Base-by-base conservation (phyloP, 108 stramenopile genomes). In the Nannochloropsis granulata region DNA sequence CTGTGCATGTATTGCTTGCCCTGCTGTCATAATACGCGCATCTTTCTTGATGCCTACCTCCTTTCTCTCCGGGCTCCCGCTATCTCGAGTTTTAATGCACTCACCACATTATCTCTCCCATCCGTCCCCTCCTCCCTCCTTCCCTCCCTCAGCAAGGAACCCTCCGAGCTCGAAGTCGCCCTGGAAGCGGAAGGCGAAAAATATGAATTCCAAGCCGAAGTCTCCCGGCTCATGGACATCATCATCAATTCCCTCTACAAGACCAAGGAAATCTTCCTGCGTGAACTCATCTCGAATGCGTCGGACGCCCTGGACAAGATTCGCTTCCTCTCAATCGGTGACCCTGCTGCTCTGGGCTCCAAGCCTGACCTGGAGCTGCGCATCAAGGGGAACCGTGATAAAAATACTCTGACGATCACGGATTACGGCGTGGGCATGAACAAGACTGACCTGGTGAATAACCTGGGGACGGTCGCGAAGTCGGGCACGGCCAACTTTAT, bases 191-290 rank as follows among this genome's bases (percentile, higher is more conserved):
- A 85, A 11, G 87, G 19, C 16, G 93, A 94, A 44, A 89, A 81
- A 14, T 93, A 90, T 88, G 90, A 93, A 83, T 99, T 98, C 91
- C 96, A 99, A 84, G 98, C 99, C 44, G 98, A 99, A 89, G 97
- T 98, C 13, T 92, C 94, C 86, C 94, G 97, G 19, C 96, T 99
- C 93, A 92, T 99, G 88, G 98, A 99, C 91, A 99, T 99, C 91
- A 96, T 99, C 87, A 95, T 99, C 87, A 98, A 99, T 91, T 96
- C 95, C 23, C 94, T 99, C 45, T 99, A 99, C 93, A 96, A 96
- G 89, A 99, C 97, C 94, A 98, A 96, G 88, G 98, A 98, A 78
- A 88, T 90, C 78, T 89, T 88, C 84, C 81, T 90, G 24, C 71
- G 88, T 9, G 90, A 91, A 84, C 79, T 99, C 26, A 98, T 99